Evolutionary conservation across 106 monocot species (phyloP), one percentile per base, ranked within the genome.

Genomic region (Platanthera guangdongensis): DNA sequence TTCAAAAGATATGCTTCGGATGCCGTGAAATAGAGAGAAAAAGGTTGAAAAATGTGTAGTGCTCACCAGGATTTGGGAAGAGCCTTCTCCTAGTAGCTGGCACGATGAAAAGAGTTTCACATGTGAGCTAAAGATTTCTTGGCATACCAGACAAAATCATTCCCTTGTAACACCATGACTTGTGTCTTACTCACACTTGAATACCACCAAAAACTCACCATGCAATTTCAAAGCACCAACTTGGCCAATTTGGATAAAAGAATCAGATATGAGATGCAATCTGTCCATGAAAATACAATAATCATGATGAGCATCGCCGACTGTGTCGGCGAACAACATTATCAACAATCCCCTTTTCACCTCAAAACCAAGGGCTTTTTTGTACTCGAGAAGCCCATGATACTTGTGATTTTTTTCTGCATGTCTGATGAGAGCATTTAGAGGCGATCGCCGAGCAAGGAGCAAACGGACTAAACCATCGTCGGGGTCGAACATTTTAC

Each of bases 231-330:
- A 67, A 10, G 87, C 82, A 22, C 86, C 84, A 54, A 80, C 89
- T 51, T 81, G 79, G 11, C 73, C 57, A 52, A 95, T 89, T 51
- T 89, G 92, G 52, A 87, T 86, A 74, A 89, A 95, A 52, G 89
- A 92, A 59, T 92, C 95, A 10, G 80, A 73, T 50, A 95, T 62
- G 67, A 95, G 47, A 7, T 85, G 83, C 8, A 77, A 81, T 70
- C 95, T 80, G 76, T 95, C 95, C 32, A 95, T 95, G 25, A 95
- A 85, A 89, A 95, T 89, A 62, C 92, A 89, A 80, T 92, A 84
- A 67, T 82, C 22, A 76, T 84, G 89, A 22, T 86, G 79, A 80
- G 74, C 83, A 21, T 92, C 89, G 57, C 88, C 89, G 57, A 84
- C 89, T 65, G 70, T 84, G 5, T 84, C 87, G 4, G 92, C 87